Evolutionary conservation across 2,329 filamentous ascomycete genomes (phyloP).

Genomic region (Paraphoma sp.): DNA sequence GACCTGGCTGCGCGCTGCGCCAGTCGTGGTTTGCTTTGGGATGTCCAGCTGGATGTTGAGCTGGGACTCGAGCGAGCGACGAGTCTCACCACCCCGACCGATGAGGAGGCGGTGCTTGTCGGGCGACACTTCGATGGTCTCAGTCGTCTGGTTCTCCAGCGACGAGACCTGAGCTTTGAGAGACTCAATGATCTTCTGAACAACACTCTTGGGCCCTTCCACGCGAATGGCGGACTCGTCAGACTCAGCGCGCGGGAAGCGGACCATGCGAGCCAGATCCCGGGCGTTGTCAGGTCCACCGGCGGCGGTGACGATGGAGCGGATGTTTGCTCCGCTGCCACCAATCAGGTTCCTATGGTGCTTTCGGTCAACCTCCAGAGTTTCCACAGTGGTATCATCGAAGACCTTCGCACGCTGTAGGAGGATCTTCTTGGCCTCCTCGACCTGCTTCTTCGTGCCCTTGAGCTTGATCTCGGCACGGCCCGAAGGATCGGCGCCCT

Average conservation of each 20-base stretch:
- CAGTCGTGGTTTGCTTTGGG: slow-evolving; percentile 73
- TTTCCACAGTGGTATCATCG: slow-evolving; percentile 85
- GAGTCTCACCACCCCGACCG: slow-evolving; percentile 86
- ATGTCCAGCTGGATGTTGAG: slow-evolving; percentile 90
- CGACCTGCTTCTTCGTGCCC: slow-evolving; percentile 89
- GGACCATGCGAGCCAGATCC: slow-evolving; percentile 85
- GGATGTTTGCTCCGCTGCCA: slow-evolving; percentile 81
- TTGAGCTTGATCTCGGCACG: slow-evolving; percentile 88
- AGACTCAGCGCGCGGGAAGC: slow-evolving; percentile 89
- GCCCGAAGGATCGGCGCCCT: slow-evolving; percentile 68
- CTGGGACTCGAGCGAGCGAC: slow-evolving; percentile 82
- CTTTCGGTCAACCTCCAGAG: slow-evolving; percentile 91
- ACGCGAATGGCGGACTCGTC: slow-evolving; percentile 85
- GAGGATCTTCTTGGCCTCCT: slow-evolving; percentile 88
- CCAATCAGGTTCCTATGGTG: slow-evolving; percentile 92
- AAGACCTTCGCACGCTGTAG: slow-evolving; percentile 87
- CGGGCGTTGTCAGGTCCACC: slow-evolving; percentile 88
- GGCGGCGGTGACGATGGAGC: slow-evolving; percentile 83
- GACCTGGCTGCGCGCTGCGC: slow-evolving; percentile 80
- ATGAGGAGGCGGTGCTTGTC: slow-evolving; percentile 93
- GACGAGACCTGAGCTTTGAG: slow-evolving; percentile 84
- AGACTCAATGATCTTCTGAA: slow-evolving; percentile 84
- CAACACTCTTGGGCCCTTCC: slow-evolving; percentile 82
- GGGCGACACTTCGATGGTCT: slow-evolving; percentile 79
- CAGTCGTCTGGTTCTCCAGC: slow-evolving; percentile 81